Evolutionary conservation across 306 rosid species (phyloP), one percentile per base, ranked within the genome.

Genomic region (Spatholobus suberectus): DNA sequence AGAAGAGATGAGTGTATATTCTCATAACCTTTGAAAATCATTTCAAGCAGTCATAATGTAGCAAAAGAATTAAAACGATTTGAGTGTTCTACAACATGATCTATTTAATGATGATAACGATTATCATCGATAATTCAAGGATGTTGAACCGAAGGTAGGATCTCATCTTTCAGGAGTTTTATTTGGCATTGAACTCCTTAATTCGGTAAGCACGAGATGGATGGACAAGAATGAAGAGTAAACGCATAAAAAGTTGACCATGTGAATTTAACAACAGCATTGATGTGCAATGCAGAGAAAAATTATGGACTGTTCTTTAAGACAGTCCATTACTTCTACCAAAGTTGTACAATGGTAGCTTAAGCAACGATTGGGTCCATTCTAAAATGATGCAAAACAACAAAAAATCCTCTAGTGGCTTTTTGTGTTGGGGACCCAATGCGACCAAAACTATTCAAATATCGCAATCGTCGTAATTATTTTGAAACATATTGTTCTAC

Each of bases 291-390:
- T 81, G 32, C 6, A 26, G 70, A 65, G 37, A 82, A 82, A 67
- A 75, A 27, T 14, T 0, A 2, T 75, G 21, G 71, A 75, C 8
- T 52, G 26, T 67, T 54, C 2, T 74, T 5, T 40, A 38, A 37
- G 57, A 51, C 51, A 74, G n/a, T 55, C 26, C 44, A 17, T 69
- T 76, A 44, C 78, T 69, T 69, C 58, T 24, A 82, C 34, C 72
- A 76, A 44, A 82, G 82, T 11, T 43, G 44, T 76, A 55, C 13
- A 76, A 58, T 4, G 75, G 38, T 83, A 70, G 63, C 66, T 46
- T 70, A 75, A 54, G 59, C 81, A 54, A 67, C 67, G 23, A 10
- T 58, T 69, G 66, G 79, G 66, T 77, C 73, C 86, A 83, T 83
- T 61, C 78, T 26, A 8, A 69, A 70, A n/a, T n/a, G n/a, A n/a